phyloP scores from a whole-genome alignment of 2,329 filamentous ascomycete species.

The Calonectria hongkongensis region DNA sequence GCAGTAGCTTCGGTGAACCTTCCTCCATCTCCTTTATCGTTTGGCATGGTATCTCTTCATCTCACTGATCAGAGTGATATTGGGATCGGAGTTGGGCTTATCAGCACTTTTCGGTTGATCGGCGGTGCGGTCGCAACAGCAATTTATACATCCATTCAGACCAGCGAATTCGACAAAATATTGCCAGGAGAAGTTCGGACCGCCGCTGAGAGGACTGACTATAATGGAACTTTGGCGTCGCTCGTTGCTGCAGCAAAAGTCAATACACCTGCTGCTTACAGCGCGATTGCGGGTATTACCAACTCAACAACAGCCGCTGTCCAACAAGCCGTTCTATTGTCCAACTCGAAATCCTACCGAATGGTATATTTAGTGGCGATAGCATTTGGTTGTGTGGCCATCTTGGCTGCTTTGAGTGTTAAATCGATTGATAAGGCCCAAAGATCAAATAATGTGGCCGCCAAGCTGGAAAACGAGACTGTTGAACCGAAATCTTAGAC shows the following conservation, averaged over 20 bases:
- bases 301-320: constrained; percentile 54
- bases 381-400: constrained; percentile 59
- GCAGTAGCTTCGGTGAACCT: constrained; percentile 53
- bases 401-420: constrained; percentile 56
- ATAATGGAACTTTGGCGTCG: constrained; percentile 42
- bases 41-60: constrained; percentile 59
- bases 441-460: constrained; percentile 38
- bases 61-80: constrained; percentile 60
- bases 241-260: constrained; percentile 51
- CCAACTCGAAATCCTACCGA: constrained; percentile 51
- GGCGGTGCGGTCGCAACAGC: constrained; percentile 60
- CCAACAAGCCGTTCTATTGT: constrained; percentile 55
- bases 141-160: constrained; percentile 60
- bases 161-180: constrained; percentile 52
- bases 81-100: constrained; percentile 59
- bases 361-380: constrained; percentile 61
- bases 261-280: constrained; percentile 57
- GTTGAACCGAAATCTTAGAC: background rate
- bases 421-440: constrained; percentile 43
- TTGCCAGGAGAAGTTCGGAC: constrained; percentile 42
- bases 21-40: constrained; percentile 55
- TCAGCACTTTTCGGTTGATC: constrained; percentile 59
- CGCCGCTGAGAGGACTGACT: constrained; percentile 45
- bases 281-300: constrained; percentile 51
- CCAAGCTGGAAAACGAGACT: constrained; percentile 40